Evolutionary conservation across 140 eudicot species (phyloP), one percentile per base, ranked within the genome.

Genomic region (Artemisia princeps): DNA sequence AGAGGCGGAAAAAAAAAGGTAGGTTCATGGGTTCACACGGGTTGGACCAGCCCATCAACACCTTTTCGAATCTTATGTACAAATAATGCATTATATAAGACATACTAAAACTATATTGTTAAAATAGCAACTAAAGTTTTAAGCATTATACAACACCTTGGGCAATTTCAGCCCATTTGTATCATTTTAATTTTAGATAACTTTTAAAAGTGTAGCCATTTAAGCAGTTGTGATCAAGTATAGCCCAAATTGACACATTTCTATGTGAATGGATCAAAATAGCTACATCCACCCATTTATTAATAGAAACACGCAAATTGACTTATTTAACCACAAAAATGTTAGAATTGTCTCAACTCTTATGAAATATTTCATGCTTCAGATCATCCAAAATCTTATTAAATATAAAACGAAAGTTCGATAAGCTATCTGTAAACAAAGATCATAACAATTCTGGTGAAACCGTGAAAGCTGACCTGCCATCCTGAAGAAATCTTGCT

Each of bases 391-490:
- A 33, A 57, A 51, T 3, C 26, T 40, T 30, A 62, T 23, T 5
- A 17, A 26, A 54, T 64, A 37, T 48, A 30, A 51, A 23, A 64
- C 46, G 56, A 3, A 51, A 68, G 62, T 37, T 58, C 24, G 12
- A 56, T 23, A 51, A 67, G 70, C 15, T 58, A 16, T 19, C 33
- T 10, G 62, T 55, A 46, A 13, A 57, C 40, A 60, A 57, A 19
- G 23, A 55, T 68, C 20, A 10, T 67, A 74, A 45, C 50, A 74
- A 58, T 44, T 13, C 58, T 59, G 62, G 23, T 42, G 67, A 56
- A 76, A 77, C 48, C 78, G 23, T 42, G 67, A 56, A 76, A 77
- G 52, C 78, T 70, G 68, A 91, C 98, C 96, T 92, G 96, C 98
- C 98, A 92, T 70, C 95, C 85, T 66, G 96, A 83, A 73, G 92